Conservation (phyloP, 176 grass and related monocot genomes). For the Oryza meyeriana region DNA sequence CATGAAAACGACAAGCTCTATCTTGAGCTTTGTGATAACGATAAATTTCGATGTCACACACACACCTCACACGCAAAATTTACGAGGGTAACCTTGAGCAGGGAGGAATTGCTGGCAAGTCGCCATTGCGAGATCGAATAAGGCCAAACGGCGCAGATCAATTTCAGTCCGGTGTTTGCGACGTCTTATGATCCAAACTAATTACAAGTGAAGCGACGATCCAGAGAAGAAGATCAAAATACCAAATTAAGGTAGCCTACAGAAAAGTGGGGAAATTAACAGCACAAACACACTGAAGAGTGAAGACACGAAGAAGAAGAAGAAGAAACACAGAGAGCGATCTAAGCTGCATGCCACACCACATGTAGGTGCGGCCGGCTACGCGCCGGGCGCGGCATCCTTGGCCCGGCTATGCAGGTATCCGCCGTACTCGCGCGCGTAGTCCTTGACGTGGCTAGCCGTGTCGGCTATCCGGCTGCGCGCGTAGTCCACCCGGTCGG, state of each 20-base stretch:
- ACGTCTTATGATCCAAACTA: background rate
- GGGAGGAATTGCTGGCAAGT: background rate
- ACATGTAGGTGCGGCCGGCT: background rate
- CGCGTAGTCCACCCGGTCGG: conserved; percentile 82
- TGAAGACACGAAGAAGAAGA: background rate
- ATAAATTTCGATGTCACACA: background rate
- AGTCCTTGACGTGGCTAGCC: conserved; percentile 83
- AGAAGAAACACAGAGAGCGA: background rate
- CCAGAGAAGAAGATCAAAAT: background rate
- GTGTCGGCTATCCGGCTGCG: conserved; percentile 72
- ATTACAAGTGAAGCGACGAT: background rate
- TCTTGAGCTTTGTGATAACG: background rate
- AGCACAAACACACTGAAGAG: background rate
- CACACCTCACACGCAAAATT: background rate
- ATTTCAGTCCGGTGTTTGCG: background rate
- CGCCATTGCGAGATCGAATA: background rate
- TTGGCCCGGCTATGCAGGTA: conserved; percentile 70
- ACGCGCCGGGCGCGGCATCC: conserved; percentile 95
- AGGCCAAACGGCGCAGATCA: background rate
- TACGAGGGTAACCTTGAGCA: background rate
- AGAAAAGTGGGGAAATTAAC: background rate
- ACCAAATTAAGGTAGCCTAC: background rate
- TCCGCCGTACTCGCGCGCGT: conserved; percentile 71
- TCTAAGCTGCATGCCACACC: background rate
- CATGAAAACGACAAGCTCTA: no score